These are phyloP conservation scores for Penicillium ochrochloron DNA, from an alignment of 495 filamentous ascomycete genomes.

Conservation along the genomic window DNA sequence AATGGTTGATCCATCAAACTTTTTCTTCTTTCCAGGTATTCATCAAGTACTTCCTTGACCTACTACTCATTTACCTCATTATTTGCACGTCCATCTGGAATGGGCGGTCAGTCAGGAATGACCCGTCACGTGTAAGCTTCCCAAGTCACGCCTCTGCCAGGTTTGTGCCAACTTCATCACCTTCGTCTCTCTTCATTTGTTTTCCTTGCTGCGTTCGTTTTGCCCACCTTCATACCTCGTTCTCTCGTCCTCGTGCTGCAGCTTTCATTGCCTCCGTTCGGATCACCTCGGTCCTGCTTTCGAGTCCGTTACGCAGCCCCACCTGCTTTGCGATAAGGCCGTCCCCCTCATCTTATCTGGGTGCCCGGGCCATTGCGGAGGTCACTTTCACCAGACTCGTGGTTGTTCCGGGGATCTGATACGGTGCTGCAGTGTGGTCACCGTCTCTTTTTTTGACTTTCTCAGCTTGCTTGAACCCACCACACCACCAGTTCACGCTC, in stretches of 20 bases:
- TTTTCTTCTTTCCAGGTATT: background rate
- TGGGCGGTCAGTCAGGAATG: slow-evolving; percentile 1
- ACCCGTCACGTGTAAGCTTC: slow-evolving; percentile 16
- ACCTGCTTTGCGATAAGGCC: slow-evolving; percentile 7
- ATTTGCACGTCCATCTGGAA: background rate
- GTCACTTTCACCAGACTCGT: slow-evolving; percentile 9
- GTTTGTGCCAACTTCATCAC: background rate
- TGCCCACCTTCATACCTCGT: background rate
- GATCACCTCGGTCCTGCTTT: slow-evolving; percentile 7
- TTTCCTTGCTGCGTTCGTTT: slow-evolving; percentile 8
- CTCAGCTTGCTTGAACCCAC: background rate
- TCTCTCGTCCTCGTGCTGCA: background rate
- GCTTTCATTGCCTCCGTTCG: slow-evolving; percentile 2
- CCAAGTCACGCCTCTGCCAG: slow-evolving; percentile 1
- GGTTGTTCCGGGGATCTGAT: slow-evolving; percentile 15
- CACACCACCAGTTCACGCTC: background rate
- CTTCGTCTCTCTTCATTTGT: background rate
- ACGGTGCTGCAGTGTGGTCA: slow-evolving; percentile 10
- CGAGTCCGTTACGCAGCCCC: slow-evolving; percentile 10
- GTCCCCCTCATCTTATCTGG: slow-evolving; percentile 25
- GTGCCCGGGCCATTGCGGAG: slow-evolving; percentile 14
- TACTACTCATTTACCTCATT: too few relatives aligned
- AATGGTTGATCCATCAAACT: slow-evolving; percentile 1
- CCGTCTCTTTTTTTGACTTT: background rate
- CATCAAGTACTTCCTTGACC: background rate